Base-by-base conservation (phyloP, 805 yeast genomes). In the Candida coleopterorum region DNA sequence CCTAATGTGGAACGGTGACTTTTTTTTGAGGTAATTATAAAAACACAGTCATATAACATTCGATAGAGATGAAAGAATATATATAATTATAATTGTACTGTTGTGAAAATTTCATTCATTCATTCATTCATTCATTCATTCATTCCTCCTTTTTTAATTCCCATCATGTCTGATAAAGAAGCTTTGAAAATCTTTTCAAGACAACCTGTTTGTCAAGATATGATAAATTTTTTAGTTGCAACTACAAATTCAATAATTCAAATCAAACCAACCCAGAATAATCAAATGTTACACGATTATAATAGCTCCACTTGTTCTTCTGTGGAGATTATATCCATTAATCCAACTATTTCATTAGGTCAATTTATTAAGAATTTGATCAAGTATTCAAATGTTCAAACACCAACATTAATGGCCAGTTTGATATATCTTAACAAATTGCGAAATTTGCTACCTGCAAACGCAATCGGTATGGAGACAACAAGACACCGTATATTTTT, bases 361-460 rank as follows among this genome's bases (percentile, higher is more conserved):
- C 61, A 62, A 17, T 90, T 93, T 65, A 89, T 93, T 47, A 72
- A 78, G 42, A 75, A 72, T 18, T 65, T 90, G 43, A 80, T 90
- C 48, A 70, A 69, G 37, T 79, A 84, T 51, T 86, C 97, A 6
- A 88, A 89, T 56, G 97, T 90, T 28, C 96, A 88, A 61, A 85
- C 96, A 4, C 87, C 97, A 24, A 90, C 97, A 1, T 71, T 90
- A 44, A 90, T 93, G 97, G 81, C 97, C 15, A 75, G 96, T 4
- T 70, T 89, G 37, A 89, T 88, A 11, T 90, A 86, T 57, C 68
- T 90, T 42, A 79, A 81, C 38, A 81, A 87, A 46, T 70, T 93
- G 48, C 77, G 90, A 48, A 73, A 76, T 36, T 71, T 82, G 6
- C 72, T 90, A 36, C 97, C 97, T 3, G 76, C 85, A 20, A 84